Evolutionary conservation across 2,329 filamentous ascomycete genomes (phyloP).

Genomic region (Gyromitra esculenta): DNA sequence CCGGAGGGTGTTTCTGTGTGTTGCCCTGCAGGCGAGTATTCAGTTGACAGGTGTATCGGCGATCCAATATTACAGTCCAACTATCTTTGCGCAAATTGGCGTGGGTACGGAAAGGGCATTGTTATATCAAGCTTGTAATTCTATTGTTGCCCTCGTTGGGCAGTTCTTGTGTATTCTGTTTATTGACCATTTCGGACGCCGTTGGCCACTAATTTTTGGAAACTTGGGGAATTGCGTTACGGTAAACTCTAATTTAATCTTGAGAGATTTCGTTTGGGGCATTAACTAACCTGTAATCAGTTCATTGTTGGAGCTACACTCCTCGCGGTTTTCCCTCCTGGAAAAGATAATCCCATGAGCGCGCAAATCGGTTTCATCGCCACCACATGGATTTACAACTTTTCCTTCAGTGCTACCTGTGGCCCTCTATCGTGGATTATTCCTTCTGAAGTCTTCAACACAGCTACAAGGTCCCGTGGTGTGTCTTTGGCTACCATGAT

Average conservation of each 20-base stretch:
- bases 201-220: slow-evolving; percentile 76
- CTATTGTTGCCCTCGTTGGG: slow-evolving; percentile 74
- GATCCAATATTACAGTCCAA: slow-evolving; percentile 78
- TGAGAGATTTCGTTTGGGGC: neutral
- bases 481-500: slow-evolving; percentile 79
- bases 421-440: slow-evolving; percentile 73
- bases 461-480: slow-evolving; percentile 76
- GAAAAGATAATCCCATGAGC: slow-evolving; percentile 63
- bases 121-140: slow-evolving; percentile 79
- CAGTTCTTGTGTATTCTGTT: slow-evolving; percentile 74
- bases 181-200: slow-evolving; percentile 73
- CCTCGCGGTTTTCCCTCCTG: slow-evolving; percentile 70
- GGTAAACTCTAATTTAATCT: neutral
- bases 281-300: slow-evolving; percentile 2
- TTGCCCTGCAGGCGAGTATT: slow-evolving; percentile 73
- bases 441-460: slow-evolving; percentile 79
- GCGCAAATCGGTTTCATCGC: slow-evolving; percentile 79
- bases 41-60: slow-evolving; percentile 81
- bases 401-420: slow-evolving; percentile 76
- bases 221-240: slow-evolving; percentile 76
- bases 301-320: slow-evolving; percentile 74
- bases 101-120: slow-evolving; percentile 73
- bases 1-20: slow-evolving; percentile 75
- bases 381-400: slow-evolving; percentile 82
- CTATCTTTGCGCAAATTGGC: slow-evolving; percentile 75